Percentiles rank a stretch among this genome's conserved stretches.
Evolutionary conservation across 2,329 filamentous ascomycete species (phyloP).

Genomic region (Colletotrichum salicis): DNA sequence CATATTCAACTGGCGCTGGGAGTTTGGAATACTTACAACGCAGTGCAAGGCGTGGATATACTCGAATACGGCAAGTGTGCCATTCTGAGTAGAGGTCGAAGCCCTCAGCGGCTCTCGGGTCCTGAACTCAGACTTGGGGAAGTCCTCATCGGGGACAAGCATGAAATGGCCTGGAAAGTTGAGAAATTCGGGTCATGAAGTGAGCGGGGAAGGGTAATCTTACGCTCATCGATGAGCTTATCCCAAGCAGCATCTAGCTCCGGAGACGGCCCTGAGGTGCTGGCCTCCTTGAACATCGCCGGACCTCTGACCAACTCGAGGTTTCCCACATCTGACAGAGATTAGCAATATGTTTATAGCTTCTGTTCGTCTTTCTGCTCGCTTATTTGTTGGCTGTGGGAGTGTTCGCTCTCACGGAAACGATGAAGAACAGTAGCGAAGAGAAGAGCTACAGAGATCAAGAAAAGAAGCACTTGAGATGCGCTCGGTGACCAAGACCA

Average conservation of each 20-base stretch:
- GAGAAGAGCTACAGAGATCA: not conserved
- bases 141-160: not conserved
- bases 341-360: not conserved
- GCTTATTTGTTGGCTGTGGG: not conserved
- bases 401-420: not conserved
- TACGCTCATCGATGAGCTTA: not conserved
- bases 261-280: not conserved
- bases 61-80: not conserved
- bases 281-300: not conserved
- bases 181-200: not conserved
- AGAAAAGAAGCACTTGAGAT: not conserved
- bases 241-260: not conserved
- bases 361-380: not conserved
- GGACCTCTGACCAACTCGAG: not conserved
- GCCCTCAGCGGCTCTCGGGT: not conserved
- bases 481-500: not conserved
- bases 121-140: not conserved
- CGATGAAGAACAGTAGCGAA: not conserved
- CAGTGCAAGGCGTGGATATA: not conserved
- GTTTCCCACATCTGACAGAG: not conserved
- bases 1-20: not conserved
- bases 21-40: not conserved
- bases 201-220: too few relatives aligned
- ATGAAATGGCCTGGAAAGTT: not conserved
- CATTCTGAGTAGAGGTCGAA: not conserved